phyloP scores from a whole-genome alignment of 371 early-diverging fungal species.

The Dinochytrium kinnereticum region DNA sequence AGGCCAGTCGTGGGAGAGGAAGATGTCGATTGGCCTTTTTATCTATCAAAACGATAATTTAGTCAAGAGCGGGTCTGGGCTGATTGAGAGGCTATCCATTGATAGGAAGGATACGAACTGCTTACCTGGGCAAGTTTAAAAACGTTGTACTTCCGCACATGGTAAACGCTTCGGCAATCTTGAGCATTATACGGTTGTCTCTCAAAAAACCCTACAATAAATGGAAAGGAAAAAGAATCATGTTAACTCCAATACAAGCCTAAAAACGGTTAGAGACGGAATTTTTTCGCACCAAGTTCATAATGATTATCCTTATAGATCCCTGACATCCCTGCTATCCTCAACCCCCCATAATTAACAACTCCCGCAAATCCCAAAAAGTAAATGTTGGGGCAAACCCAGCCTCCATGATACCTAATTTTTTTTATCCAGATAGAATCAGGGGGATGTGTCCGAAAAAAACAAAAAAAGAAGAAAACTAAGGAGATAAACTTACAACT shows the following conservation, averaged over 20 bases:
- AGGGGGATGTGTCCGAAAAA: neutral
- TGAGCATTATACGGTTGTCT: conserved; percentile 68
- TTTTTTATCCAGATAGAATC: neutral
- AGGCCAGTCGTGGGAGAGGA: conserved; percentile 98
- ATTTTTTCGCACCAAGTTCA: conserved; percentile 55
- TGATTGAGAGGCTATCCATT: neutral
- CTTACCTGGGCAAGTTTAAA: conserved; percentile 71
- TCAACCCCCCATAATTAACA: conserved; percentile 81
- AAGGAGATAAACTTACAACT: conserved; percentile 67
- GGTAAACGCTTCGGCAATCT: conserved; percentile 76
- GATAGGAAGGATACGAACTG: neutral
- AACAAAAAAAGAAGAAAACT: conserved; percentile 7
- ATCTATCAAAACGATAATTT: no score
- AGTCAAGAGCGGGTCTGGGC: no score
- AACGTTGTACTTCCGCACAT: conserved; percentile 84
- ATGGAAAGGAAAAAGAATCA: neutral
- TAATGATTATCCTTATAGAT: conserved; percentile 85
- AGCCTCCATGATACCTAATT: conserved; percentile 89
- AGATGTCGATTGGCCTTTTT: conserved; percentile 76
- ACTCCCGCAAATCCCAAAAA: conserved; percentile 88
- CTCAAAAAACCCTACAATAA: conserved; percentile 75
- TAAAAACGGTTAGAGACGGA: no score
- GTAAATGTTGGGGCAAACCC: conserved; percentile 93
- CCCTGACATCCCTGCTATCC: conserved; percentile 93
- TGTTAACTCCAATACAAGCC: neutral